Percentiles rank a stretch among this genome's conserved stretches.
These are phyloP conservation scores for Rhodotorula sp. DNA, from an alignment of 1,284 basidiomycete genomes.

Conservation along the genomic window DNA sequence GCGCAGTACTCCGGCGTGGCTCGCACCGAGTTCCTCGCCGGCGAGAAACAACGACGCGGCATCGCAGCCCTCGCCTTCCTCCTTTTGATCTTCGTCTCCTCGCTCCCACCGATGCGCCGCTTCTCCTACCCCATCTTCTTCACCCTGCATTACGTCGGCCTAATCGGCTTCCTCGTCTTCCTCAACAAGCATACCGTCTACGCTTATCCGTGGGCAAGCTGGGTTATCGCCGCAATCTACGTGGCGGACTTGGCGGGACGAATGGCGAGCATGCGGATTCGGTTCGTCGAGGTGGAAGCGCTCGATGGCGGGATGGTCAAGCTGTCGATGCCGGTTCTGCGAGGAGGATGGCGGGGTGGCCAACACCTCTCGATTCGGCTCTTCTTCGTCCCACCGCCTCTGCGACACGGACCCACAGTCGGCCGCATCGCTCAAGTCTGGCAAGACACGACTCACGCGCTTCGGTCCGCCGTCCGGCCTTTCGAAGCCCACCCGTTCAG, in stretches of 20 bases:
- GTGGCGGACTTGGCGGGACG: conserved; percentile 29
- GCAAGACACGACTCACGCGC: not conserved
- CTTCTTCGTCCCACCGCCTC: conserved; percentile 27
- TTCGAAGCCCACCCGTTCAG: conserved; percentile 52
- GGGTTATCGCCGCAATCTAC: conserved; percentile 26
- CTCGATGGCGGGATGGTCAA: conserved; percentile 45
- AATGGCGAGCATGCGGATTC: conserved; percentile 14
- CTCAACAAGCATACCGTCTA: conserved; percentile 37
- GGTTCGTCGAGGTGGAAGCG: conserved; percentile 24
- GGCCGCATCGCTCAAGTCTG: not conserved
- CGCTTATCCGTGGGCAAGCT: conserved; percentile 30
- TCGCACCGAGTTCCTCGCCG: conserved; percentile 19
- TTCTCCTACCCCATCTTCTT: conserved; percentile 36
- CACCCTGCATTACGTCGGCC: conserved; percentile 32
- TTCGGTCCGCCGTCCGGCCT: conserved; percentile 17
- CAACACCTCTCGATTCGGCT: conserved; percentile 52
- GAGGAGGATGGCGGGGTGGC: conserved; percentile 52
- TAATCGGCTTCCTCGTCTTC: conserved; percentile 33
- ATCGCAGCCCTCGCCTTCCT: conserved; percentile 31
- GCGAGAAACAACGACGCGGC: conserved; percentile 29
- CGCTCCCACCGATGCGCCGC: conserved; percentile 24
- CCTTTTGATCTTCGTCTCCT: conserved; percentile 30
- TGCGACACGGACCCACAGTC: not conserved
- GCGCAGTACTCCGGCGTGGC: conserved; percentile 19
- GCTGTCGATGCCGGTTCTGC: conserved; percentile 47